Percentiles rank a stretch among this genome's conserved stretches.
Conservation (phyloP, 2,329 filamentous ascomycete species). For the Phialocephala sp. region DNA sequence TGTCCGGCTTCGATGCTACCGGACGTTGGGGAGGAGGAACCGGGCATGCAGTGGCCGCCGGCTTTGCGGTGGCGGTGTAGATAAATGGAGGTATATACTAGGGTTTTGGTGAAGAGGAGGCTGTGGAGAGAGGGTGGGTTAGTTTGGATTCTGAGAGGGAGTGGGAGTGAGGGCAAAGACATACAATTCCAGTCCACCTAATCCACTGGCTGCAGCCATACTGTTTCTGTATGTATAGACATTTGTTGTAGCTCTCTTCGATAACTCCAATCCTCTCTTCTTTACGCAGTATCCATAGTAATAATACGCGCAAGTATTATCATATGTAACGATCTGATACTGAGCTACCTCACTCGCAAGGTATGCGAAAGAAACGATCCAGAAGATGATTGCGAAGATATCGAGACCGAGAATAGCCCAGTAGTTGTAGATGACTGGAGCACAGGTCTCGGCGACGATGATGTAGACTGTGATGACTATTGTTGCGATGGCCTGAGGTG, state of each 20-base stretch:
- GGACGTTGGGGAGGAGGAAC: background rate
- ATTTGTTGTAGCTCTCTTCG: constrained; percentile 20
- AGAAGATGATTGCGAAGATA: constrained; percentile 57
- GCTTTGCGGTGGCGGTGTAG: constrained; percentile 30
- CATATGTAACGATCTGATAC: constrained; percentile 17
- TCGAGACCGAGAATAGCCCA: constrained; percentile 59
- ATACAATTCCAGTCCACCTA: constrained; percentile 34
- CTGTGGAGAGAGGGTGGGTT: constrained; percentile 19
- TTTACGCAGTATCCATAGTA: constrained; percentile 23
- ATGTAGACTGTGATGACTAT: constrained; percentile 54
- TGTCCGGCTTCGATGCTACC: background rate
- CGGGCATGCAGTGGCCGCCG: constrained; percentile 26
- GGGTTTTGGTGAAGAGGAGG: constrained; percentile 29
- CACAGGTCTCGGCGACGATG: constrained; percentile 42
- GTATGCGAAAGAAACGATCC: constrained; percentile 46
- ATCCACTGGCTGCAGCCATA: constrained; percentile 23
- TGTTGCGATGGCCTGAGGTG: constrained; percentile 46
- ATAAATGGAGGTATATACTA: constrained; percentile 21
- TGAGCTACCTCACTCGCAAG: constrained; percentile 28
- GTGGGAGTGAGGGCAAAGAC: constrained; percentile 5
- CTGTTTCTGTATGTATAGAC: constrained; percentile 28
- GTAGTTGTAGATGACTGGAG: constrained; percentile 54
- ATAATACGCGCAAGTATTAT: constrained; percentile 11
- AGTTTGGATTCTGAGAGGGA: background rate
- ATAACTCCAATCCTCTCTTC: constrained; percentile 18